phyloP scores from a whole-genome alignment of 495 filamentous ascomycete species.

The Barbatosphaeria neglecta region DNA sequence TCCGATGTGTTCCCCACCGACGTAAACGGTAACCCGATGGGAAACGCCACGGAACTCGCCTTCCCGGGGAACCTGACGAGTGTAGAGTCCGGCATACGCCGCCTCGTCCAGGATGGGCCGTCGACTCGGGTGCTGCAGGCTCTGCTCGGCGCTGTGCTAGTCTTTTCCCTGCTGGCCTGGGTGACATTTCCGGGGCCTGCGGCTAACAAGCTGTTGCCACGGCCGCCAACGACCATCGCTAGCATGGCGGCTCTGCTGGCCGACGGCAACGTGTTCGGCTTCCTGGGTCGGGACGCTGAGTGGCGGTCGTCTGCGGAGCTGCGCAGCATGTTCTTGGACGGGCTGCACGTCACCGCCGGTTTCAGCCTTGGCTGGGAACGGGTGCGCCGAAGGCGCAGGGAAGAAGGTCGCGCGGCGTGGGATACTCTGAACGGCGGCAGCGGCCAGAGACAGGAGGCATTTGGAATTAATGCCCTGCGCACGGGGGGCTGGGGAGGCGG shows the following conservation, averaged over 20 bases:
- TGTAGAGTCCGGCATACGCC: slow-evolving; percentile 4
- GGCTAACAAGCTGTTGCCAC: slow-evolving; percentile 13
- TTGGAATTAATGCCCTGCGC: slow-evolving; percentile 7
- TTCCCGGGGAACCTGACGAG: slow-evolving; percentile 6
- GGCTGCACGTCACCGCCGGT: slow-evolving; percentile 11
- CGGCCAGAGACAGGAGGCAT: slow-evolving; percentile 4
- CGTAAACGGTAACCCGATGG: slow-evolving; percentile 1
- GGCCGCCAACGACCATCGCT: slow-evolving; percentile 18
- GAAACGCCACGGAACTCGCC: slow-evolving; percentile 6
- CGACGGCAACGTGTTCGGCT: slow-evolving; percentile 14
- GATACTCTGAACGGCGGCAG: neutral
- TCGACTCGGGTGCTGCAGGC: slow-evolving; percentile 22
- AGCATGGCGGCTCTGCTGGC: slow-evolving; percentile 16
- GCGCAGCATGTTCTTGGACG: slow-evolving; percentile 7
- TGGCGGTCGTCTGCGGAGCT: slow-evolving; percentile 5
- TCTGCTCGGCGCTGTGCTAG: slow-evolving; percentile 12
- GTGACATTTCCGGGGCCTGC: slow-evolving; percentile 10
- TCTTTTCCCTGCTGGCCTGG: slow-evolving; percentile 10
- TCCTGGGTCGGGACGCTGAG: slow-evolving; percentile 9
- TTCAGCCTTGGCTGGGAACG: slow-evolving; percentile 12
- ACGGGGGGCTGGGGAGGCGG: slow-evolving; percentile 13
- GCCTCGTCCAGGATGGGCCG: slow-evolving; percentile 17
- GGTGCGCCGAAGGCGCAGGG: slow-evolving; percentile 1
- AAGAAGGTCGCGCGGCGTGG: neutral
- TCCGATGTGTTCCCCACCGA: neutral